Evolutionary conservation across 2,329 filamentous ascomycete genomes (phyloP).

Genomic region (Clarireedia sp.): DNA sequence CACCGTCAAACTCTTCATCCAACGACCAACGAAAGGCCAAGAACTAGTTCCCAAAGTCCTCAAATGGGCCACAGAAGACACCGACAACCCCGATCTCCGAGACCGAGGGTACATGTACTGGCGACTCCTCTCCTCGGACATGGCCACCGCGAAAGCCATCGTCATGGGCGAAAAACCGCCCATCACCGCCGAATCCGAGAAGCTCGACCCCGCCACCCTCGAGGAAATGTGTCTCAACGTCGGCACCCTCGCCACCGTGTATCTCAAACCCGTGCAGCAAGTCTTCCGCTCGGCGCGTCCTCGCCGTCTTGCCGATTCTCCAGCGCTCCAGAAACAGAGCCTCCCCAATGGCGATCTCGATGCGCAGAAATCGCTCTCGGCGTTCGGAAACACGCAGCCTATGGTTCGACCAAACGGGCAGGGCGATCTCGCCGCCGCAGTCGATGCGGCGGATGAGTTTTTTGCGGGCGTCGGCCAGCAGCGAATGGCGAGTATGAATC

Average conservation of each 20-base stretch:
- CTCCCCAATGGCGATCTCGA: slow-evolving; percentile 48
- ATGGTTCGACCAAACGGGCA: slow-evolving; percentile 24
- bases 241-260: slow-evolving; percentile 91
- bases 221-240: slow-evolving; percentile 98
- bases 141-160: slow-evolving; percentile 73
- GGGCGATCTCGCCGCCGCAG: slow-evolving; percentile 58
- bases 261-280: slow-evolving; percentile 94
- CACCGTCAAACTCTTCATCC: slow-evolving; percentile 96
- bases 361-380: slow-evolving; percentile 51
- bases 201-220: slow-evolving; percentile 79
- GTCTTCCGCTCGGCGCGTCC: slow-evolving; percentile 88
- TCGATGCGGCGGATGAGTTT: slow-evolving; percentile 82
- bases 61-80: slow-evolving; percentile 98
- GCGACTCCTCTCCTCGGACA: slow-evolving; percentile 88
- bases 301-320: slow-evolving; percentile 70
- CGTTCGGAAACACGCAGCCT: slow-evolving; percentile 40
- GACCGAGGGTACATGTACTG: slow-evolving; percentile 99
- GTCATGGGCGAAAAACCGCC: slow-evolving; percentile 97
- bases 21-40: slow-evolving; percentile 88
- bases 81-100: slow-evolving; percentile 94
- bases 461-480: slow-evolving; percentile 71
- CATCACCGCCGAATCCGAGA: slow-evolving; percentile 93
- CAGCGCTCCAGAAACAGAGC: slow-evolving; percentile 70
- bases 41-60: slow-evolving; percentile 88
- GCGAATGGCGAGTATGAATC: slow-evolving; percentile 64